A percentile compares a stretch with the other conserved stretches of the same genome.
These are phyloP conservation scores for Chlamydomonas incerta DNA, from an alignment of 139 green algal species.

Conservation along the genomic window DNA sequence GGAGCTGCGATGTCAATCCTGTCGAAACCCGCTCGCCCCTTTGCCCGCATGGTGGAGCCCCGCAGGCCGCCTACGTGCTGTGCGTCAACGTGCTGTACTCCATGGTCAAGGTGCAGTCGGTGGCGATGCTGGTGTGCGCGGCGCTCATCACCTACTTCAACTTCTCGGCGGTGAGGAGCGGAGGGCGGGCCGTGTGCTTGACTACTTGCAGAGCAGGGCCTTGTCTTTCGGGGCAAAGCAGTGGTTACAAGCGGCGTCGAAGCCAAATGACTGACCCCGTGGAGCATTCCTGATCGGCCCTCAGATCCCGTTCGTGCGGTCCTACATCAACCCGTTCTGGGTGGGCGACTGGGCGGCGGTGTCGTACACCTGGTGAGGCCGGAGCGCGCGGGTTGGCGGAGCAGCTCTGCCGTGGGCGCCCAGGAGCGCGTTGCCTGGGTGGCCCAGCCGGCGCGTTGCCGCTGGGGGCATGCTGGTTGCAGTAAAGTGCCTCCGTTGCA, in stretches of 20 bases:
- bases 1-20: no score
- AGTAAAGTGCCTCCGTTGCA: no score
- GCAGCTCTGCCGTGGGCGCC: no score
- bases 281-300: neutral
- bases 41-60: no score
- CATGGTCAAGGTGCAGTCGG: neutral
- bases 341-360: constrained; percentile 19
- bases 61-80: constrained; percentile 20
- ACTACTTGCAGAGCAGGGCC: no score
- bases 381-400: no score
- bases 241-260: neutral
- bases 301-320: constrained; percentile 21
- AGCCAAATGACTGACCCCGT: no score
- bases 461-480: no score
- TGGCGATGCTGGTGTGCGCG: neutral
- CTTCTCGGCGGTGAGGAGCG: neutral
- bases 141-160: neutral
- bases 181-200: neutral
- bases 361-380: neutral
- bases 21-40: no score
- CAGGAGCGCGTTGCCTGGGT: no score
- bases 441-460: no score
- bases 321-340: constrained; percentile 4
- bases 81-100: neutral
- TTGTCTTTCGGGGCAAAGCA: no score